Percentiles rank a stretch among this genome's conserved stretches.
Conservation (phyloP, 2,329 filamentous ascomycete species). For the Phyllosticta citribraziliensis region DNA sequence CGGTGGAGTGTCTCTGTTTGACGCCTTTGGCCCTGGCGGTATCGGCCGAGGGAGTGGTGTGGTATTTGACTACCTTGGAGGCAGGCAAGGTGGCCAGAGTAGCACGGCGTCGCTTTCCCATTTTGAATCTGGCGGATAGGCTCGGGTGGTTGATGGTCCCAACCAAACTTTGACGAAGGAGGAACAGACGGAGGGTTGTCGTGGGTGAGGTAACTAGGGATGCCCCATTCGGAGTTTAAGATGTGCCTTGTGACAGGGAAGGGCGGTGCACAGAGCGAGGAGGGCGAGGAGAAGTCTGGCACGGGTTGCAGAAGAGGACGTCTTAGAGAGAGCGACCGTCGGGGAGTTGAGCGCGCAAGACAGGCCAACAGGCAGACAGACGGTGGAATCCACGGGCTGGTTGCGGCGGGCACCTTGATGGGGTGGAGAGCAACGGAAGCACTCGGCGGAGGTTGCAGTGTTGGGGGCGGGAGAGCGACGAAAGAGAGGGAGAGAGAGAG, state of each 20-base stretch:
- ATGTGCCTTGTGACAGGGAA: background rate
- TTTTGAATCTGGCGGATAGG: background rate
- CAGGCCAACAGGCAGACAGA: background rate
- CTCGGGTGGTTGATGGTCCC: background rate
- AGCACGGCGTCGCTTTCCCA: background rate
- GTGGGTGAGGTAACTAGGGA: background rate
- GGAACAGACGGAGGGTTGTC: background rate
- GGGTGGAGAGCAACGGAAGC: too few species aligned
- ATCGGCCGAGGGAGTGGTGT: background rate
- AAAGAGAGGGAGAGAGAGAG: too few species aligned
- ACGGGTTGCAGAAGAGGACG: background rate
- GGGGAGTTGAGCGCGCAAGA: background rate
- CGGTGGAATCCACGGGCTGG: background rate
- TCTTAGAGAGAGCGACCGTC: background rate
- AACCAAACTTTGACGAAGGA: background rate
- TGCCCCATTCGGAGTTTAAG: background rate
- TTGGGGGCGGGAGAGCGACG: background rate
- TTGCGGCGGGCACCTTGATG: too few species aligned
- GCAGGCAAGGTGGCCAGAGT: background rate
- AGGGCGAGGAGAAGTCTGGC: background rate
- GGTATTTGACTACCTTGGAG: background rate
- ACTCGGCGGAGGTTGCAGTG: background rate
- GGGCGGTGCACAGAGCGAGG: background rate
- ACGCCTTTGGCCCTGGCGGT: background rate
- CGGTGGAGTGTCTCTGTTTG: background rate